These are phyloP conservation scores for Microthyrium microscopicum DNA, from an alignment of 2,329 filamentous ascomycete species.

Conservation along the genomic window DNA sequence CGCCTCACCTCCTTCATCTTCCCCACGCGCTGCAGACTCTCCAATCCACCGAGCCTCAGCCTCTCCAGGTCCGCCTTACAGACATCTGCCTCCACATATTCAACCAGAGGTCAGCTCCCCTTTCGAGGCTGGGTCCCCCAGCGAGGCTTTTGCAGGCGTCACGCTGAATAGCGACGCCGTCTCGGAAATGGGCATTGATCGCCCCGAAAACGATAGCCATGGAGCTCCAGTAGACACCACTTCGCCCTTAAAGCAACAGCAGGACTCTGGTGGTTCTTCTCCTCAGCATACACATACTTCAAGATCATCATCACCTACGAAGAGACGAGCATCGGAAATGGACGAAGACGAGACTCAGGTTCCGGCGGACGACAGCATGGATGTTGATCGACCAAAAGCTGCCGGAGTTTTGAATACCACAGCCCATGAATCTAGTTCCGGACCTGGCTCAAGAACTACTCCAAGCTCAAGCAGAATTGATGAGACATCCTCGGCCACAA, in stretches of 20 bases:
- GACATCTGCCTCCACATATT: constrained; percentile 39
- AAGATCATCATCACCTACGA: constrained; percentile 36
- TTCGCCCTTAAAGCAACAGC: constrained; percentile 2
- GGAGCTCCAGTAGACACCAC: constrained; percentile 1
- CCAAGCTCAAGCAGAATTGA: constrained; percentile 1
- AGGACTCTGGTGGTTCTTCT: constrained; percentile 10
- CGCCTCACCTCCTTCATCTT: constrained; percentile 1
- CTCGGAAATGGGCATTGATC: constrained; percentile 19
- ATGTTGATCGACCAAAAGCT: constrained; percentile 14
- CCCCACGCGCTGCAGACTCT: constrained; percentile 15
- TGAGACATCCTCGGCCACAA: constrained; percentile 1
- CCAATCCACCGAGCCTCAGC: constrained; percentile 15
- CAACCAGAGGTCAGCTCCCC: constrained; percentile 26
- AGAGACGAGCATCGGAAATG: constrained; percentile 38
- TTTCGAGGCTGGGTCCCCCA: constrained; percentile 29
- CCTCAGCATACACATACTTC: constrained; percentile 21
- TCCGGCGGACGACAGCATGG: constrained; percentile 17
- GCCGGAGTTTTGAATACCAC: neutral
- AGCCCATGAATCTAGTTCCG: neutral
- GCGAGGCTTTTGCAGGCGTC: constrained; percentile 35
- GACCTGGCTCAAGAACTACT: neutral
- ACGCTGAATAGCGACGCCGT: constrained; percentile 28
- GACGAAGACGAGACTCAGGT: constrained; percentile 21
- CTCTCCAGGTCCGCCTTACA: constrained; percentile 23
- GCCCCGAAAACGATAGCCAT: neutral